Percentiles rank a stretch among this genome's conserved stretches.
Conservation (phyloP, 2,329 filamentous ascomycete genomes). For the Knoxdaviesia proteae region DNA sequence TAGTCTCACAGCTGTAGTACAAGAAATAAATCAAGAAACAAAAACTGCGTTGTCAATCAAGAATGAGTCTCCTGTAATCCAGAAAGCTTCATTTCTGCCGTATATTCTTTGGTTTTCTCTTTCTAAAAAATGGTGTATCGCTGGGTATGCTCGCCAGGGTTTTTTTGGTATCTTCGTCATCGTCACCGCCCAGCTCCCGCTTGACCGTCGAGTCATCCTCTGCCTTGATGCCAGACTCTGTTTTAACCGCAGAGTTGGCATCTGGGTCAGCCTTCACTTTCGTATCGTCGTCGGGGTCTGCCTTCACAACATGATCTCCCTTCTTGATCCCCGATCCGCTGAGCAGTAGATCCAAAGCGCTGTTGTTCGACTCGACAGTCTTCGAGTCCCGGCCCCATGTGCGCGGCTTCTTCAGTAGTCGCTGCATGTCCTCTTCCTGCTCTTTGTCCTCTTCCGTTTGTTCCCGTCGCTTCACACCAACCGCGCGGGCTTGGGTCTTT, state of each 20-base stretch:
- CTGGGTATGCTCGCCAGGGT: conserved; percentile 13
- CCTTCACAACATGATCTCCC: conserved; percentile 9
- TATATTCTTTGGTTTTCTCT: conserved; percentile 49
- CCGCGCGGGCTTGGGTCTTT: conserved; percentile 23
- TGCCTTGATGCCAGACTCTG: conserved; percentile 15
- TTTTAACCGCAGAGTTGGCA: conserved; percentile 10
- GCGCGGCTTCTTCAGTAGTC: conserved; percentile 37
- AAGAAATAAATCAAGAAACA: background rate
- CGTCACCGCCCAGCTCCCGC: no score
- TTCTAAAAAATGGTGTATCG: conserved; percentile 50
- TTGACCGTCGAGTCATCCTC: conserved; percentile 10
- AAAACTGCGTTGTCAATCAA: background rate
- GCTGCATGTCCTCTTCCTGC: conserved; percentile 34
- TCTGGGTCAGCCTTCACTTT: conserved; percentile 8
- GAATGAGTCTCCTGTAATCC: conserved; percentile 4
- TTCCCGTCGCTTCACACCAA: conserved; percentile 42
- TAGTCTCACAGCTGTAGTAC: background rate
- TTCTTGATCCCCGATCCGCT: conserved; percentile 12
- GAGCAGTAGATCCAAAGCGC: conserved; percentile 42
- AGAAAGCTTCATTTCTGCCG: conserved; percentile 27
- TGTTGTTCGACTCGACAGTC: conserved; percentile 23
- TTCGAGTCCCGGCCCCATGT: conserved; percentile 32
- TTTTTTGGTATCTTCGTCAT: conserved; percentile 4
- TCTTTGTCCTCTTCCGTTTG: conserved; percentile 38
- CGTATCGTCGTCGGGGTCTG: conserved; percentile 6